These are phyloP conservation scores for Aspergillus brunneoviolaceus DNA, from an alignment of 2,329 filamentous ascomycete species.

Conservation along the genomic window DNA sequence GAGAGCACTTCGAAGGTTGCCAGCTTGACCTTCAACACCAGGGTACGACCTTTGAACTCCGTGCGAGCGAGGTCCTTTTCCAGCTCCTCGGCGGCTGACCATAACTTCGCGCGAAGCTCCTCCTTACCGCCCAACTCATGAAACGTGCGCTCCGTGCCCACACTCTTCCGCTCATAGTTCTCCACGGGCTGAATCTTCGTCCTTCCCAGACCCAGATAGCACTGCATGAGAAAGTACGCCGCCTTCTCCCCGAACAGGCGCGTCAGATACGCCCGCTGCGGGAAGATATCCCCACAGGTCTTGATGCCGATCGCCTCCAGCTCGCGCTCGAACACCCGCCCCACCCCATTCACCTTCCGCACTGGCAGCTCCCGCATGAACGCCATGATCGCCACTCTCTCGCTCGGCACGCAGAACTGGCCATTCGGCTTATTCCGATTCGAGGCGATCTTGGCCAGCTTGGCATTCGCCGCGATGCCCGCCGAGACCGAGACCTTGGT, in stretches of 20 bases:
- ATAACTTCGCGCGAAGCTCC: conserved; percentile 72
- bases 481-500: conserved; percentile 88
- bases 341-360: conserved; percentile 92
- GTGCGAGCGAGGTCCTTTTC: conserved; percentile 80
- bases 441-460: conserved; percentile 90
- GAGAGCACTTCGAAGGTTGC: conserved; percentile 92
- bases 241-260: conserved; percentile 89
- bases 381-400: conserved; percentile 71
- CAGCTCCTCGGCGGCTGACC: conserved; percentile 77
- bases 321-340: conserved; percentile 88
- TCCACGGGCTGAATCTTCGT: conserved; percentile 83
- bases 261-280: conserved; percentile 68
- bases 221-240: conserved; percentile 79
- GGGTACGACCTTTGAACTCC: conserved; percentile 82
- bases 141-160: conserved; percentile 93
- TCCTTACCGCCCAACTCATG: conserved; percentile 69
- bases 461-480: conserved; percentile 89
- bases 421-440: conserved; percentile 97
- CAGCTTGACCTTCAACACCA: conserved; percentile 89
- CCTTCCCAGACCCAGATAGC: conserved; percentile 80
- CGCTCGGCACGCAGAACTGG: conserved; percentile 73
- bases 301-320: conserved; percentile 82
- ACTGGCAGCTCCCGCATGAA: conserved; percentile 85
- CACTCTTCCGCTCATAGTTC: conserved; percentile 87
- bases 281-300: conserved; percentile 84